phyloP scores from a whole-genome alignment of 2,329 filamentous ascomycete species.

The Ophiostoma ulmi region DNA sequence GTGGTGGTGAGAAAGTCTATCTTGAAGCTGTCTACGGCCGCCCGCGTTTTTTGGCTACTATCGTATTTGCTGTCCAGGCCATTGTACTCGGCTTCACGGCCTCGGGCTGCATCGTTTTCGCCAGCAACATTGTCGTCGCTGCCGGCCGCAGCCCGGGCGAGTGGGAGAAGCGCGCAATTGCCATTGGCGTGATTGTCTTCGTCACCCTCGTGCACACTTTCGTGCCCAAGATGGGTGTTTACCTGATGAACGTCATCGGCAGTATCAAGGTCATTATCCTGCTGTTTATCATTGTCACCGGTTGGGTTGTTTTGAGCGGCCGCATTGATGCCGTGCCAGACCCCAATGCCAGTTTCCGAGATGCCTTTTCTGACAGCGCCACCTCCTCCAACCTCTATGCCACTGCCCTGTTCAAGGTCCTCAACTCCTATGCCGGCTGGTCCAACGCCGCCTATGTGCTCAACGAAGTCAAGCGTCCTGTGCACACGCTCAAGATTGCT shows the following conservation, averaged over 20 bases:
- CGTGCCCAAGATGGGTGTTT: slow-evolving; percentile 53
- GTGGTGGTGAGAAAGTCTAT: slow-evolving; percentile 62
- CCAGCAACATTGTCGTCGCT: slow-evolving; percentile 44
- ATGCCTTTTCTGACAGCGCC: slow-evolving; percentile 48
- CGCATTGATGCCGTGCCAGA: slow-evolving; percentile 44
- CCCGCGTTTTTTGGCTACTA: slow-evolving; percentile 55
- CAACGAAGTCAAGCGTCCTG: slow-evolving; percentile 61
- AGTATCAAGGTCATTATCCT: slow-evolving; percentile 57
- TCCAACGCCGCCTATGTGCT: slow-evolving; percentile 62
- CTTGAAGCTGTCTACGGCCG: slow-evolving; percentile 57
- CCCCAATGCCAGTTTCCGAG: slow-evolving; percentile 49
- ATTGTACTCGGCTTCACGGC: slow-evolving; percentile 27
- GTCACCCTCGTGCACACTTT: slow-evolving; percentile 48
- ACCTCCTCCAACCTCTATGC: slow-evolving; percentile 43
- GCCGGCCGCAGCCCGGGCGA: slow-evolving; percentile 45
- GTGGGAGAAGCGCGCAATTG: slow-evolving; percentile 55
- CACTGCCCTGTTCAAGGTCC: slow-evolving; percentile 55
- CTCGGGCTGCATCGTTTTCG: slow-evolving; percentile 30
- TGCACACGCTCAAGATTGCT: slow-evolving; percentile 59
- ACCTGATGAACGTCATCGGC: slow-evolving; percentile 54
- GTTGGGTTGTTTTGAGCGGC: slow-evolving; percentile 53
- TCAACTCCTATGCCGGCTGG: slow-evolving; percentile 57
- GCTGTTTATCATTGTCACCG: slow-evolving; percentile 57
- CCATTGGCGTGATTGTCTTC: slow-evolving; percentile 50
- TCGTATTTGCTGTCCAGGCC: slow-evolving; percentile 47